Conservation (phyloP, 2,329 filamentous ascomycete species). For the Parastagonospora avenae region DNA sequence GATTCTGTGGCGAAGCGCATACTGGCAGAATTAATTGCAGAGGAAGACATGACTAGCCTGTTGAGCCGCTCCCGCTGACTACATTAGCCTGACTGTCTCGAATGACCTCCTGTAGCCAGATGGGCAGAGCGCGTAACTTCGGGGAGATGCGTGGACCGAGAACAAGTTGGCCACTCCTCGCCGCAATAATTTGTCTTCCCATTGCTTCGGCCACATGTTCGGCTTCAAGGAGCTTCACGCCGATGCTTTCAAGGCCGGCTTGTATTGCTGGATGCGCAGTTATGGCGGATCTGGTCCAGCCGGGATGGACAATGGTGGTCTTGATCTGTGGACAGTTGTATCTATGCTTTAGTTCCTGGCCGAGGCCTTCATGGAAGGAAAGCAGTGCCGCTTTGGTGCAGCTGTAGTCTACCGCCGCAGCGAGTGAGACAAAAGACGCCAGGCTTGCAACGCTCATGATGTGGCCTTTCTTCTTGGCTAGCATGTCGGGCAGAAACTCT, state of each 20-base stretch:
- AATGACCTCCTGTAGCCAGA: slow-evolving; percentile 42
- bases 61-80: slow-evolving; percentile 34
- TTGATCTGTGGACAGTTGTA: slow-evolving; percentile 52
- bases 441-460: slow-evolving; percentile 45
- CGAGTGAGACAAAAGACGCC: slow-evolving; percentile 38
- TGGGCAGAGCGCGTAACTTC: slow-evolving; percentile 34
- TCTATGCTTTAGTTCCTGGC: slow-evolving; percentile 49
- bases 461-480: slow-evolving; percentile 44
- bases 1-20: background rate
- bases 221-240: slow-evolving; percentile 45
- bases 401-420: slow-evolving; percentile 42
- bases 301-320: slow-evolving; percentile 51
- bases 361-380: slow-evolving; percentile 44
- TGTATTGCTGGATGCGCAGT: slow-evolving; percentile 33
- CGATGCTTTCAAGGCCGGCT: slow-evolving; percentile 36
- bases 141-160: slow-evolving; percentile 37
- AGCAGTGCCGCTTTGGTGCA: slow-evolving; percentile 41
- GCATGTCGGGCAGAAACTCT: slow-evolving; percentile 46
- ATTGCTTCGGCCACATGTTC: slow-evolving; percentile 50
- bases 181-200: slow-evolving; percentile 50
- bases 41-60: slow-evolving; percentile 2
- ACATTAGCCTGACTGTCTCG: slow-evolving; percentile 37
- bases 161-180: slow-evolving; percentile 49
- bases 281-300: slow-evolving; percentile 50
- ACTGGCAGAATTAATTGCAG: background rate